Evolutionary conservation across 2,329 filamentous ascomycete species (phyloP).

Genomic region (Colletotrichum phormii): DNA sequence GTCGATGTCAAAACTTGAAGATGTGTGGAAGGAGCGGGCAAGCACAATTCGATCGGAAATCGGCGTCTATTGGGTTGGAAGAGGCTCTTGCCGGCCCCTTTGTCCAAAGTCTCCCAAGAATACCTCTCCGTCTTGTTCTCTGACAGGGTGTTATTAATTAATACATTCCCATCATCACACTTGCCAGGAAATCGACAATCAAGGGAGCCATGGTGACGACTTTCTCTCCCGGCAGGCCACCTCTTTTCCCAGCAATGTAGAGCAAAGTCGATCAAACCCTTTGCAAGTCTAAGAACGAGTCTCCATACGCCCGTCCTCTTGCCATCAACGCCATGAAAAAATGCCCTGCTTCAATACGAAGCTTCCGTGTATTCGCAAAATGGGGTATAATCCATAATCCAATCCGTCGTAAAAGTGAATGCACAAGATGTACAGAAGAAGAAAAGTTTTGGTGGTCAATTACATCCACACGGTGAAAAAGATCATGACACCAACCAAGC

Average conservation of each 20-base stretch:
- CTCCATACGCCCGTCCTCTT: background rate
- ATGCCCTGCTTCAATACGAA: conserved; percentile 20
- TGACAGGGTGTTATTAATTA: conserved; percentile 12
- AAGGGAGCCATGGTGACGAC: background rate
- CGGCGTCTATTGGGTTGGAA: background rate
- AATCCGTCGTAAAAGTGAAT: conserved; percentile 20
- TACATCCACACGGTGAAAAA: conserved; percentile 63
- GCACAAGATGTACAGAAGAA: conserved; percentile 30
- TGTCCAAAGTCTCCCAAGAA: background rate
- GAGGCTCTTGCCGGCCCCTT: background rate
- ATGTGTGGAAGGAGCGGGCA: background rate
- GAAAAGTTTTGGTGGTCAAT: conserved; percentile 27
- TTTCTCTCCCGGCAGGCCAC: background rate
- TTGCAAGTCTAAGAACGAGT: background rate
- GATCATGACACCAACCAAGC: conserved; percentile 62
- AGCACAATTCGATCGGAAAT: background rate
- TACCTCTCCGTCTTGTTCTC: background rate
- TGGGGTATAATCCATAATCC: conserved; percentile 31
- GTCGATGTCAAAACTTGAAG: background rate
- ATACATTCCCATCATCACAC: background rate
- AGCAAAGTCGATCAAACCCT: background rate
- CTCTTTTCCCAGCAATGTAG: background rate
- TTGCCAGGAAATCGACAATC: background rate
- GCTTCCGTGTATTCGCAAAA: conserved; percentile 7
- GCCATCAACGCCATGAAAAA: conserved; percentile 14